Evolutionary conservation across 2,329 filamentous ascomycete species (phyloP), one percentile per base, ranked within the genome.

Genomic region (Pseudogymnoascus pannorum): DNA sequence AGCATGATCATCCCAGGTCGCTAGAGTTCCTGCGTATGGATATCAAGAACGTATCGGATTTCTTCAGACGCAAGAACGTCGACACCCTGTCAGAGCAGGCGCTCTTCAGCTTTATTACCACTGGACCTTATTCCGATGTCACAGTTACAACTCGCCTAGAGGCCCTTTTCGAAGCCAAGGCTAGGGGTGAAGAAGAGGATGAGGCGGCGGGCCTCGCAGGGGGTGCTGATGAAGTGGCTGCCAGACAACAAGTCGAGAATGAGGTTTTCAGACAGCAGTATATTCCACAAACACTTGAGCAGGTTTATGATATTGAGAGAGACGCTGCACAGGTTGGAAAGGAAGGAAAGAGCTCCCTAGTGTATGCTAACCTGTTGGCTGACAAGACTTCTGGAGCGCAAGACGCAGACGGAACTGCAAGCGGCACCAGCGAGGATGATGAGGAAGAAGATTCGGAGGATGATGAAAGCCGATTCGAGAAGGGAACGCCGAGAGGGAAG

Each of bases 1-100:
- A 97, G 77, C 92, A 95, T 68, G 93, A 97, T 68, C 94, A 99
- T 74, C 94, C 94, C 0, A 84, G 91, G 62, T 93, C 90, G 2
- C 81, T 96, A 29, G 93, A 97, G 72, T 99, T 99, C 72, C 75
- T 99, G 68, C 87, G 94, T 33, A 97, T 97, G 92, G 94, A 99
- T 72, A 92, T 99, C 75, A 97, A 97, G 80, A 99, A 99, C 71
- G 86, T 96, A 1, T 88, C 86, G 20, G 91, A 96, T 73, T 99
- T 96, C 76, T 99, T 97, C 83, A 81, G 86, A 29, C 83, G 89
- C 18, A 88, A 96, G 73, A 88, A 88, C 40, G 91, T 97, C 1
- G 86, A 95, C 64, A 88, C 85, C 0, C 79, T 99, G 2, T 77
- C 87, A 1, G 93, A 97, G 73, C 85, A 88, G 31, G 78, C 82